Evolutionary conservation across 2,329 filamentous ascomycete species (phyloP), one percentile per base, ranked within the genome.

Genomic region (Aspergillus sp.): DNA sequence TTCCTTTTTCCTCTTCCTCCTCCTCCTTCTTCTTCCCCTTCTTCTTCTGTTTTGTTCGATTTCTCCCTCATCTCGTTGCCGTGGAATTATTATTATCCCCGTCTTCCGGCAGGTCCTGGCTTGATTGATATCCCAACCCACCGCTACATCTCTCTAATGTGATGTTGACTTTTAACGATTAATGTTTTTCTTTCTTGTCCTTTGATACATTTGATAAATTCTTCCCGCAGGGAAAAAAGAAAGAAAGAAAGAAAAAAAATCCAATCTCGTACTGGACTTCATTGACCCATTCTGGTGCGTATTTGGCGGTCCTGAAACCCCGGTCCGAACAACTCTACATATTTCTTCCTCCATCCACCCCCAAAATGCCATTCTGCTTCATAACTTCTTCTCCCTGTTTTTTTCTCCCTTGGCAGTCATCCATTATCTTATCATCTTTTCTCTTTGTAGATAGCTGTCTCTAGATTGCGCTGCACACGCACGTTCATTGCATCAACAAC

Each of bases 71-170:
- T 32, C 30, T 35, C 32, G 39, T 38, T 44, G 45, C 51, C 53
- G 57, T 47, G 43, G 53, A 54, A 46, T 45, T 46, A 44, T 41
- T 39, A 46, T 52, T 41, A 40, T 34, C 46, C 47, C 49, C 53
- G 46, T 49, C 49, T 48, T 43, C 54, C 52, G 52, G 56, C 57
- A 59, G 58, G 58, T 55, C 57, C 57, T 52, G 55, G 49, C 49
- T 51, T 39, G 46, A 40, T 46, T 52, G 43, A 19, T 19, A 19
- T 19, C 19, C 32, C 33, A 19, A 7, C 19, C 27, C 47, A 40
- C 42, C 50, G 46, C 46, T 36, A 45, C 44, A 42, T 41, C 44
- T 38, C 49, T 32, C 36, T 41, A 29, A 43, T 33, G 19, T 9
- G 32, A n/a, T 27, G 6, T 34, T 35, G 7, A 12, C 30, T n/a